Evolutionary conservation across 192 early-diverging fungal species (phyloP).

Genomic region (Jimgerdemannia flammicorona): DNA sequence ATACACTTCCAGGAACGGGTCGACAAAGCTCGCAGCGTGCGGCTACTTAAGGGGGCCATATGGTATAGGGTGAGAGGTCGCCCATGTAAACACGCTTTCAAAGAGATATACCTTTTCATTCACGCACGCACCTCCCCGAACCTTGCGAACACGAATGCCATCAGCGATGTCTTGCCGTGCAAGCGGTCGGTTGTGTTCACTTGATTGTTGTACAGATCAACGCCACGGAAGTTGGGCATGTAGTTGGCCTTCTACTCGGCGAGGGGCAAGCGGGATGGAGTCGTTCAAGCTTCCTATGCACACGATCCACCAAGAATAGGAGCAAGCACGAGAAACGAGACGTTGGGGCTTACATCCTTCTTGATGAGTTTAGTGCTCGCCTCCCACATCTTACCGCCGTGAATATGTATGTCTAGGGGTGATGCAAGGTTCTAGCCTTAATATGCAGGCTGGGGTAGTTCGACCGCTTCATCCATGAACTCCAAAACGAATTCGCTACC

Average conservation of each 20-base stretch:
- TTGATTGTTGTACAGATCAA: conserved; percentile 31
- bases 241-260: conserved; percentile 40
- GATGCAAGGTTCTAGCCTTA: conserved; percentile 13
- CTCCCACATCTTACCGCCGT: conserved; percentile 46
- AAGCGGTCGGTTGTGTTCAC: conserved; percentile 39
- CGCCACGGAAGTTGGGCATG: conserved; percentile 50
- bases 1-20: conserved; percentile 38
- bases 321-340: not conserved
- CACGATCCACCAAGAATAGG: no score
- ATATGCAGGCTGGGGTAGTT: conserved; percentile 8
- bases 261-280: not conserved
- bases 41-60: conserved; percentile 3
- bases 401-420: conserved; percentile 37
- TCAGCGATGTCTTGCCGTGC: conserved; percentile 36
- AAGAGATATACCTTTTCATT: not conserved
- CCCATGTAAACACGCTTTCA: not conserved
- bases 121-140: conserved; percentile 37
- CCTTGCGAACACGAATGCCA: conserved; percentile 45
- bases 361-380: conserved; percentile 35
- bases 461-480: no score
- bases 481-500: conserved; percentile 13
- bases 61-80: no score
- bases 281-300: not conserved
- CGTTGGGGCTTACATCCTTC: conserved; percentile 29
- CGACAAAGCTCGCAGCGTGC: conserved; percentile 42